phyloP scores from a whole-genome alignment of 345 rosid species.

The Mercurialis annua region DNA sequence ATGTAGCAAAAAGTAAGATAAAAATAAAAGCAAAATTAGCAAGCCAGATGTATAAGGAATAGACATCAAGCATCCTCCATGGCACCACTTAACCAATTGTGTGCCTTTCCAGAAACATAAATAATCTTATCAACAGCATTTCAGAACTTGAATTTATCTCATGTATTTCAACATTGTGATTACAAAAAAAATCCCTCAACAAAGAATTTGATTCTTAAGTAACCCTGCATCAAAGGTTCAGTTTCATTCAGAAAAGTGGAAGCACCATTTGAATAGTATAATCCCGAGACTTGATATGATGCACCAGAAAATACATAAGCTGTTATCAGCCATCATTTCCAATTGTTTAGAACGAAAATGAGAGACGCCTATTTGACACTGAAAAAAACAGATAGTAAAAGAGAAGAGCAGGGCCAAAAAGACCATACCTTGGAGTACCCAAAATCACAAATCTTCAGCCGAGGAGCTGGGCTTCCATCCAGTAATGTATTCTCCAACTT shows the following conservation, averaged over 20 bases:
- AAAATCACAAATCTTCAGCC: slow-evolving; percentile 34
- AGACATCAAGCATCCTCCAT: neutral
- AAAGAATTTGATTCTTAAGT: neutral
- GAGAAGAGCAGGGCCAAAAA: neutral
- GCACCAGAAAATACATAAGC: neutral
- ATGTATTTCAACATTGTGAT: neutral
- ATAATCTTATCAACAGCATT: neutral
- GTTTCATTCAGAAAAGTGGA: neutral
- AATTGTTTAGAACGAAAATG: neutral
- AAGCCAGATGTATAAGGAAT: neutral
- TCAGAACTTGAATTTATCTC: neutral
- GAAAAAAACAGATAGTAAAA: neutral
- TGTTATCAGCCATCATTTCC: neutral
- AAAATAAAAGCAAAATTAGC: neutral
- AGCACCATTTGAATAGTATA: neutral
- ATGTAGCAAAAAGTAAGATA: no score
- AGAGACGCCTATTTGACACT: neutral
- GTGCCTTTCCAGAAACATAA: neutral
- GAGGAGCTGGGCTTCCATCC: slow-evolving; percentile 36
- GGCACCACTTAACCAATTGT: neutral
- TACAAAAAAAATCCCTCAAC: neutral
- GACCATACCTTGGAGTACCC: slow-evolving; percentile 33
- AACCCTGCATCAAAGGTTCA: neutral
- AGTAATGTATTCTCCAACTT: slow-evolving; percentile 36
- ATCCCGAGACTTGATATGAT: neutral